Evolutionary conservation across 2,329 filamentous ascomycete genomes (phyloP), one percentile per base, ranked within the genome.

Genomic region (Fusarium sp.): DNA sequence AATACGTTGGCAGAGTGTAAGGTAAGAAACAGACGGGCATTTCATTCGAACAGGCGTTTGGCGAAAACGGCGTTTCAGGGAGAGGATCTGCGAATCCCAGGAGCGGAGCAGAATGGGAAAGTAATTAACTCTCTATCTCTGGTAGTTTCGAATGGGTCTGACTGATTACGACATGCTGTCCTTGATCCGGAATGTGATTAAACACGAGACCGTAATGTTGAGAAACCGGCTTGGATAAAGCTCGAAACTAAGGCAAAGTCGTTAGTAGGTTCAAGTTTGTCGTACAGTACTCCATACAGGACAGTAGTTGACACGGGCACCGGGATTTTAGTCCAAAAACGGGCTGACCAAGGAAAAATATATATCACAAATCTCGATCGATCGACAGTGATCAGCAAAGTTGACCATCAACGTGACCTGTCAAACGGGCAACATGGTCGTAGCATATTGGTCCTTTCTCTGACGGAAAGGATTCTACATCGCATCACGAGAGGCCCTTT

Each of bases 21-120:
- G n/a, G 48, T 35, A 63, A 62, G 46, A 37, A 48, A 35, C 15
- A 33, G 7, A 18, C 23, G 42, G 39, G 29, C 21, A 41, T 33
- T 66, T 51, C 31, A 27, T 39, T 31, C 29, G 31, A 42, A 41
- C 57, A 58, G 74, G 62, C 64, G 41, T 58, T 60, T 48, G 67
- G 74, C 70, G 74, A 74, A 75, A 54, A 70, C 69, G 74, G 74
- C 74, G 74, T 76, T 76, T 71, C 31, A 56, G 57, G 57, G 57
- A 63, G 41, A 37, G 42, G 64, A 69, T 60, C 63, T 49, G 33
- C 48, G n/a, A 66, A 51, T 46, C 31, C 33, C 55, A 48, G 52
- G 29, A 46, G 59, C 49, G 51, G 51, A 39, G 65, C 55, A 60
- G 41, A n/a, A 59, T 71, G 44, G 33, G 46, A 61, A 57, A 59